These are phyloP conservation scores for Schoenoplectus triqueter DNA, from an alignment of 202 grass and related monocot genomes.

Conservation along the genomic window DNA sequence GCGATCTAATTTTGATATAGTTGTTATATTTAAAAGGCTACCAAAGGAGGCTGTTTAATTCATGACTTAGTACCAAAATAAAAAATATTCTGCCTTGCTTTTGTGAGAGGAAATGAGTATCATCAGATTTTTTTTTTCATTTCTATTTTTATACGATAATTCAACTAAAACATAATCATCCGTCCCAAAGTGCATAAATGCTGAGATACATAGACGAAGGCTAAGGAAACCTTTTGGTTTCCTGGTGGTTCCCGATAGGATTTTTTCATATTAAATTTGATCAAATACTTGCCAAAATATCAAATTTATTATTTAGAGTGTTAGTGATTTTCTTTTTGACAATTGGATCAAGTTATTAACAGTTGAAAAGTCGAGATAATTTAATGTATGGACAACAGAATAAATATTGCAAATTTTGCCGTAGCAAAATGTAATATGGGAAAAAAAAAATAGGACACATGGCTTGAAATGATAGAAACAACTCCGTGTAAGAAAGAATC, in stretches of 20 bases:
- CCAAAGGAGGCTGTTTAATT: too few relatives aligned
- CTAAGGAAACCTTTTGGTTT: background rate
- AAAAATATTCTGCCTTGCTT: too few relatives aligned
- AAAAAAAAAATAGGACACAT: background rate
- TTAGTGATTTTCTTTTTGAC: background rate
- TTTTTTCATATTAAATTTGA: background rate
- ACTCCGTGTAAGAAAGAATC: background rate
- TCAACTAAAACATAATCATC: too few relatives aligned
- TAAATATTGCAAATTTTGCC: background rate
- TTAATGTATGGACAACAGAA: background rate
- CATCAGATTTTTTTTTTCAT: too few relatives aligned
- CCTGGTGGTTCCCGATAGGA: background rate
- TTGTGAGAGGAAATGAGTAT: too few relatives aligned
- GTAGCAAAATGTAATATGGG: background rate
- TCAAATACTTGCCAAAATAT: background rate
- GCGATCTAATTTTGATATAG: too few relatives aligned
- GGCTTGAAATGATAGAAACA: background rate
- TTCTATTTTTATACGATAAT: too few relatives aligned
- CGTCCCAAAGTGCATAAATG: slow-evolving; percentile 6
- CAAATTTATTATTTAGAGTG: background rate
- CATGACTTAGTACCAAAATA: too few relatives aligned
- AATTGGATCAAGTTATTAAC: background rate
- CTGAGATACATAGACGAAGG: slow-evolving; percentile 2
- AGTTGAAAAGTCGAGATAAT: background rate
- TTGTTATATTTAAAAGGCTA: too few relatives aligned